Evolutionary conservation across 1,139 yeast species (phyloP).

Genomic region (Hansenula anomala): DNA sequence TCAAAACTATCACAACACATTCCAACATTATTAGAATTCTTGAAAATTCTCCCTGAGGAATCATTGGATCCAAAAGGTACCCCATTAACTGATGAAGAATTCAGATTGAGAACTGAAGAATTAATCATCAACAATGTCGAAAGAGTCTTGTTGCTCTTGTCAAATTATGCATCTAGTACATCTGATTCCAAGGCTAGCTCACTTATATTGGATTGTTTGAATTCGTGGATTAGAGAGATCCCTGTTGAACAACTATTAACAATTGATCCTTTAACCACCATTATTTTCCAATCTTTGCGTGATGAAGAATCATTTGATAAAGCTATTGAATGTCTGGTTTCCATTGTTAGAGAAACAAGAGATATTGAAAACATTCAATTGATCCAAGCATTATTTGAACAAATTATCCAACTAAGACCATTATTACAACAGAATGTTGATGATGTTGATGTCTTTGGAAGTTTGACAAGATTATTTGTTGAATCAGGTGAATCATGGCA

Average conservation of each 20-base stretch:
- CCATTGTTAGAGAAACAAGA: slow-evolving; percentile 75
- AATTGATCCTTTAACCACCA: slow-evolving; percentile 55
- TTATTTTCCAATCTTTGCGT: slow-evolving; percentile 65
- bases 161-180: slow-evolving; percentile 39
- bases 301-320: slow-evolving; percentile 73
- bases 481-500: slow-evolving; percentile 98
- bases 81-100: slow-evolving; percentile 79
- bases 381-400: slow-evolving; percentile 63
- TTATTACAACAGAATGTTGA: slow-evolving; percentile 42
- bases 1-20: slow-evolving; percentile 38
- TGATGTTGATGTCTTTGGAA: slow-evolving; percentile 69
- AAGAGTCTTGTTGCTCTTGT: slow-evolving; percentile 58
- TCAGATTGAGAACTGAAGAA: slow-evolving; percentile 55
- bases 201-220: slow-evolving; percentile 67
- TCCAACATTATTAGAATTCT: slow-evolving; percentile 62
- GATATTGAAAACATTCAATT: slow-evolving; percentile 62
- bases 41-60: slow-evolving; percentile 89
- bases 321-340: slow-evolving; percentile 80
- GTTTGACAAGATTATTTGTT: slow-evolving; percentile 72
- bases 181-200: slow-evolving; percentile 24
- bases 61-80: slow-evolving; percentile 72
- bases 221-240: slow-evolving; percentile 87
- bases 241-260: slow-evolving; percentile 63
- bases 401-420: slow-evolving; percentile 57
- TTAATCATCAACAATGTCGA: slow-evolving; percentile 66